Evolutionary conservation across 202 grass and related monocot genomes (phyloP).

Genomic region (Saccharum hybrid): DNA sequence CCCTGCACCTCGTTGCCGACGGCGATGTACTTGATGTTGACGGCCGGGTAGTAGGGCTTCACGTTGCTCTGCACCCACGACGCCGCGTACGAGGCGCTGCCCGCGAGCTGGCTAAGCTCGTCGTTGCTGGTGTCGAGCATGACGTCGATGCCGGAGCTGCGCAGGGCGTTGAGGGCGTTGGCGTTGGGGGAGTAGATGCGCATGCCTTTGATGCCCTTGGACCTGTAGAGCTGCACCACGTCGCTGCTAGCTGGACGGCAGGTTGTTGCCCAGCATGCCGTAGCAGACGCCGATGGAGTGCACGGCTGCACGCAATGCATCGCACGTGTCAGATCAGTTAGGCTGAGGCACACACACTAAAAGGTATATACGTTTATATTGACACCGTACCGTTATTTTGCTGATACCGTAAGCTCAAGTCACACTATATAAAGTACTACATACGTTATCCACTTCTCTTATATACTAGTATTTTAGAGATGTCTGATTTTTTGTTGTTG

Average conservation of each 20-base stretch:
- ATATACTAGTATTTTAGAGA: no score
- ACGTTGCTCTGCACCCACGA: conserved; percentile 60
- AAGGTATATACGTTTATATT: no score
- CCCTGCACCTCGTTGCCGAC: conserved; percentile 68
- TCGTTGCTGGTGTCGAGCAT: conserved; percentile 45
- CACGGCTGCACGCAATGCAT: conserved; percentile 25
- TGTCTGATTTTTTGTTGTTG: no score
- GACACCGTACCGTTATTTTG: no score
- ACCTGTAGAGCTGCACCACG: conserved; percentile 54
- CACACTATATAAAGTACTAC: no score
- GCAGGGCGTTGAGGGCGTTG: conserved; percentile 36
- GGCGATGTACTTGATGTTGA: conserved; percentile 61
- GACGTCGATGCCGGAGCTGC: conserved; percentile 41
- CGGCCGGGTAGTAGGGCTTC: conserved; percentile 40
- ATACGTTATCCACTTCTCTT: no score
- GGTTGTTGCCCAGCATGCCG: conserved; percentile 56
- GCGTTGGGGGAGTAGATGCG: conserved; percentile 53
- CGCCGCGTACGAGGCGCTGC: conserved; percentile 10
- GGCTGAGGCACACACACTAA: no score
- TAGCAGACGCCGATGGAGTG: conserved; percentile 71
- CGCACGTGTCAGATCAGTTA: no score
- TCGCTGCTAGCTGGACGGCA: conserved; percentile 34
- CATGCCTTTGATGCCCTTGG: conserved; percentile 48
- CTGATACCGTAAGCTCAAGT: no score
- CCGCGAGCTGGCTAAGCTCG: background rate